Evolutionary conservation across 768 basidiomycete genomes (phyloP).

Genomic region (Termitomyces sp.): DNA sequence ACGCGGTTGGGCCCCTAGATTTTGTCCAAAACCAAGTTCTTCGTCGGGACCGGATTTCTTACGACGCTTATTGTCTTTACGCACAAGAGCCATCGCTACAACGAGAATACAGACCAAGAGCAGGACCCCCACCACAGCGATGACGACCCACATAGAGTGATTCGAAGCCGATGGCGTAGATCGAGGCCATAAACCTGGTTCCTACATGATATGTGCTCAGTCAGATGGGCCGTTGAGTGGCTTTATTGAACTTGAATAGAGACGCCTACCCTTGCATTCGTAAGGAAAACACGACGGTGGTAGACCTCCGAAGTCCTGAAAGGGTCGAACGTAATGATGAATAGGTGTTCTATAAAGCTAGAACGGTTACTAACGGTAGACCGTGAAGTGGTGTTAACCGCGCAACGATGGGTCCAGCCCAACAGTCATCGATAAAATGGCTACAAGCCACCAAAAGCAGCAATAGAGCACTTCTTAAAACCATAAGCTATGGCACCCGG

Average conservation of each 20-base stretch:
- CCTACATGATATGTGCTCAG: not conserved
- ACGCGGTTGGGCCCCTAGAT: slow-evolving; percentile 5
- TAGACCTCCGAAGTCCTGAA: not conserved
- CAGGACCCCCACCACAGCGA: slow-evolving; percentile 9
- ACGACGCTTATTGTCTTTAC: slow-evolving; percentile 4
- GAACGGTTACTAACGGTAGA: slow-evolving; percentile 3
- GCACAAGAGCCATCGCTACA: not conserved
- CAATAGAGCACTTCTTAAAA: not conserved
- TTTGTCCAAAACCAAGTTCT: slow-evolving; percentile 15
- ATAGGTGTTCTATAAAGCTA: no score
- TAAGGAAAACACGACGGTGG: no score
- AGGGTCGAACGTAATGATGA: not conserved
- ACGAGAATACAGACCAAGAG: slow-evolving; percentile 7
- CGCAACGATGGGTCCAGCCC: slow-evolving; percentile 13
- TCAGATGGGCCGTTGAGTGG: not conserved
- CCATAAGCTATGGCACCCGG: slow-evolving; percentile 14
- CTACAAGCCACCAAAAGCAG: slow-evolving; percentile 14
- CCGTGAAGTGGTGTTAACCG: not conserved
- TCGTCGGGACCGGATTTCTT: slow-evolving; percentile 5
- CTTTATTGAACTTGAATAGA: not conserved
- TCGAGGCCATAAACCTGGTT: slow-evolving; percentile 6
- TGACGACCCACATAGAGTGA: slow-evolving; percentile 8
- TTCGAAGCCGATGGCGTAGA: slow-evolving; percentile 2
- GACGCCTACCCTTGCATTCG: no score
- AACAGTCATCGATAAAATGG: slow-evolving; percentile 3